A percentile compares a stretch with the other conserved stretches of the same genome.
phyloP scores from a whole-genome alignment of 2,329 filamentous ascomycete species.

The Paecilomyces dactylethromorphus region DNA sequence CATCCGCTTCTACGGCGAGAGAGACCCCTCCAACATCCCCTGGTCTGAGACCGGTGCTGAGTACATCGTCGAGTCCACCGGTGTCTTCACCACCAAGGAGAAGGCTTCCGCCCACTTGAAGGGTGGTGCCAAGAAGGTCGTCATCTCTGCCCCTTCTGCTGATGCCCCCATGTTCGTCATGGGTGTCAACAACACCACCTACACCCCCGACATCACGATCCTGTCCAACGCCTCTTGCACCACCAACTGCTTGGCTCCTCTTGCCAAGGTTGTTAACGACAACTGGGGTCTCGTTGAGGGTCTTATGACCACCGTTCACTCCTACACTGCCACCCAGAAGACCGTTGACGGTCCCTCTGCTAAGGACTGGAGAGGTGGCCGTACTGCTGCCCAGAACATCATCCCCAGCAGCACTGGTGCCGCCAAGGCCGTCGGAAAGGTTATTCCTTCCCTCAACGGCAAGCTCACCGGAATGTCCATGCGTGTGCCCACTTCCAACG shows the following conservation, averaged over 20 bases:
- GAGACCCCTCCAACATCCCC: slow-evolving; percentile 81
- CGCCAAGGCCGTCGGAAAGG: slow-evolving; percentile 99
- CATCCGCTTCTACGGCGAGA: slow-evolving; percentile 90
- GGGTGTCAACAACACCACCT: slow-evolving; percentile 94
- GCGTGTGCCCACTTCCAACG: slow-evolving; percentile 97
- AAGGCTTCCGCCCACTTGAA: slow-evolving; percentile 92
- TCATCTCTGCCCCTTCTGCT: slow-evolving; percentile 53
- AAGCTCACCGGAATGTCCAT: slow-evolving; percentile 99
- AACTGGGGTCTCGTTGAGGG: slow-evolving; percentile 96
- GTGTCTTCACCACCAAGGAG: slow-evolving; percentile 98
- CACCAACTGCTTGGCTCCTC: slow-evolving; percentile 98
- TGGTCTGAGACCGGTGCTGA: slow-evolving; percentile 81
- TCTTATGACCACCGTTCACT: slow-evolving; percentile 99
- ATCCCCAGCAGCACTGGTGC: slow-evolving; percentile 98
- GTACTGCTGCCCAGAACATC: slow-evolving; percentile 98
- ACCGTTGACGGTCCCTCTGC: slow-evolving; percentile 93
- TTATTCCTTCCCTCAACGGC: slow-evolving; percentile 95
- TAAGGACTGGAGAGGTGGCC: slow-evolving; percentile 99
- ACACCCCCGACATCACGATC: slow-evolving; percentile 84
- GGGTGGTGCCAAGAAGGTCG: slow-evolving; percentile 96
- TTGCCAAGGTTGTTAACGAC: slow-evolving; percentile 99
- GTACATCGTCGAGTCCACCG: slow-evolving; percentile 96
- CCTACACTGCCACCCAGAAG: slow-evolving; percentile 99
- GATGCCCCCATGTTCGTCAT: slow-evolving; percentile 99
- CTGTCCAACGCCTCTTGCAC: slow-evolving; percentile 99